Evolutionary conservation across 208 protist genomes (phyloP).

Genomic region (Trypanosoma vivax): DNA sequence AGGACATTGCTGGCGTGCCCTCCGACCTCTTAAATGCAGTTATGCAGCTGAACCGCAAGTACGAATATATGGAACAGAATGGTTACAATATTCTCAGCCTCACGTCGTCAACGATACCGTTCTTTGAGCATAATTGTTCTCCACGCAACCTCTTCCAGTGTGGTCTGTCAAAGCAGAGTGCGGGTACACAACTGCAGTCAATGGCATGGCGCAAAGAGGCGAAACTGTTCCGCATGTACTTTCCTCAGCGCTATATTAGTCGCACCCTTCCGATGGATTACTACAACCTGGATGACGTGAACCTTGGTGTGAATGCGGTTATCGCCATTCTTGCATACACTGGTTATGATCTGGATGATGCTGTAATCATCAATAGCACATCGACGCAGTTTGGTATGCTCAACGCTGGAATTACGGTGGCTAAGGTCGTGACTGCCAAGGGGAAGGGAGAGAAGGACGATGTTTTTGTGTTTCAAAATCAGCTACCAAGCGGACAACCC

Average conservation of each 20-base stretch:
- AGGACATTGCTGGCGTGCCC: constrained; percentile 93
- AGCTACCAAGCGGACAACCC: constrained; percentile 57
- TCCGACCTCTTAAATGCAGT: constrained; percentile 83
- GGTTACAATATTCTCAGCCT: constrained; percentile 95
- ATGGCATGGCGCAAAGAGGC: constrained; percentile 95
- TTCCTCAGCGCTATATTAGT: constrained; percentile 96
- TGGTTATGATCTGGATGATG: constrained; percentile 99
- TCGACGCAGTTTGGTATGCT: constrained; percentile 97
- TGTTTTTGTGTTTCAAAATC: constrained; percentile 83
- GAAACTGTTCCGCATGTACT: constrained; percentile 97
- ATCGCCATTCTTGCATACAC: constrained; percentile 99
- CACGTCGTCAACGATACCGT: constrained; percentile 97
- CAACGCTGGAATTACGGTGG: constrained; percentile 94
- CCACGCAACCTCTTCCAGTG: constrained; percentile 99
- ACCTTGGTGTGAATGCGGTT: constrained; percentile 97
- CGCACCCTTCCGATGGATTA: constrained; percentile 87
- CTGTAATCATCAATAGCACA: constrained; percentile 99
- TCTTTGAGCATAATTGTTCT: constrained; percentile 99
- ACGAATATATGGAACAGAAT: constrained; percentile 94
- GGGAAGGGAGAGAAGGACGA: constrained; percentile 45
- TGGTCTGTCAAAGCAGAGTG: constrained; percentile 99
- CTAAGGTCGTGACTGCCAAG: constrained; percentile 65
- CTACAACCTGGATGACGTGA: constrained; percentile 96
- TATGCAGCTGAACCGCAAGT: constrained; percentile 65
- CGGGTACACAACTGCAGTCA: constrained; percentile 94